Base-by-base conservation (phyloP, 352 stramenopile species). In the Lagenidium giganteum region DNA sequence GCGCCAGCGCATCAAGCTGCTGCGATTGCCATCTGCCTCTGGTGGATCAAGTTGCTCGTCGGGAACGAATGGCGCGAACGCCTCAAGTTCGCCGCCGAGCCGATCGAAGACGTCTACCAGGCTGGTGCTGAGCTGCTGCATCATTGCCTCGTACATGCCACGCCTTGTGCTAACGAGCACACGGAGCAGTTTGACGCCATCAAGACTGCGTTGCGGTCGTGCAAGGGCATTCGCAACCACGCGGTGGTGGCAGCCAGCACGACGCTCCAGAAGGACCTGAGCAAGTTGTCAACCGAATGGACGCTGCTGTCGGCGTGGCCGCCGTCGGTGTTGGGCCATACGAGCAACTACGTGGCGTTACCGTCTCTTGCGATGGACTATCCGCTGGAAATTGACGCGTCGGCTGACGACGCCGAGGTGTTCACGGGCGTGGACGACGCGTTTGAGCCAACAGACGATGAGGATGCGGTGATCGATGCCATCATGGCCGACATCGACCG, bases 61-160 rank as follows among this genome's bases (percentile, higher is more conserved):
- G 70, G 67, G 34, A 83, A 83, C 44, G 70, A 82, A 23, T 87
- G 77, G 63, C 71, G 77, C 12, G 71, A 84, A 31, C 61, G 56
- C 29, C 44, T 86, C 29, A 79, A 76, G 65, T 79, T 83, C 37
- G 67, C 67, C 0, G 68, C 62, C 12, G 71, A 63, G 5, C 67
- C 70, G 4, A 57, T 85, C 46, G 70, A 87, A 39, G 65, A 82
- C 42, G 56, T 90, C 29, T 87, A 83, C 27, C 52, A 54, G 33
- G 70, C 58, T 12, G 77, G 74, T 4, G 74, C 74, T 20, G 63
- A 74, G 27, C 66, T 87, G 62, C 67, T 90, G 23, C 39, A 39
- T 16, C 4, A 35, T 5, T 36, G 32, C 18, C n/a, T n/a, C n/a
- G n/a, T n/a, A n/a, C n/a, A n/a, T n/a, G n/a, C n/a, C n/a, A n/a